These are phyloP conservation scores for Schizophyllum amplum DNA, from an alignment of 1,284 basidiomycete species.

Conservation along the genomic window DNA sequence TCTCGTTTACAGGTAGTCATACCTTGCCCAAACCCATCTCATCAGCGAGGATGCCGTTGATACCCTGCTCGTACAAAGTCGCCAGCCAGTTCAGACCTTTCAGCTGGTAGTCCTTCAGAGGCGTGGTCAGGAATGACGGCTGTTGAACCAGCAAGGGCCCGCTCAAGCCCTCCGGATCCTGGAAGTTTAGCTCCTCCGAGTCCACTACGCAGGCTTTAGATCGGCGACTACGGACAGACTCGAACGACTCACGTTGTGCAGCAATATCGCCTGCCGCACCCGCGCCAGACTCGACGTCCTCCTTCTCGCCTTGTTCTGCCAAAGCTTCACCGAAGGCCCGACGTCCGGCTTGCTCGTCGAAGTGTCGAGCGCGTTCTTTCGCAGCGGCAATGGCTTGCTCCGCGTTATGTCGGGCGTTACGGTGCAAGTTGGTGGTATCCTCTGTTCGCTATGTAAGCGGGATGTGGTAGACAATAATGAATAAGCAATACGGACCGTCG, in stretches of 20 bases:
- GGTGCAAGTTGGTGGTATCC: constrained; percentile 84
- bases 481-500: constrained; percentile 56
- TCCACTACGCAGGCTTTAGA: constrained; percentile 50
- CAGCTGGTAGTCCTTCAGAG: constrained; percentile 97
- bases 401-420: constrained; percentile 85
- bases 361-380: constrained; percentile 74
- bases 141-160: constrained; percentile 85
- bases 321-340: not conserved
- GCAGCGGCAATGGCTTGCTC: constrained; percentile 85
- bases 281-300: not conserved
- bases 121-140: constrained; percentile 94
- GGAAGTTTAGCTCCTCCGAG: constrained; percentile 97
- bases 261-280: not conserved
- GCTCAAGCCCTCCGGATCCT: constrained; percentile 93
- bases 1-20: too few relatives aligned
- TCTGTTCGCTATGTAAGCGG: constrained; percentile 39
- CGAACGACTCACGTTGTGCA: not conserved
- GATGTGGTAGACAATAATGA: not conserved
- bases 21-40: constrained; percentile 98
- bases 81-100: constrained; percentile 99
- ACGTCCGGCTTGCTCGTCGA: constrained; percentile 67
- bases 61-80: constrained; percentile 97
- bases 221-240: not conserved
- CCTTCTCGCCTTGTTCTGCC: not conserved
- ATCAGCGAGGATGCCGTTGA: constrained; percentile 97